These are phyloP conservation scores for Termitomyces sp. DNA, from an alignment of 768 basidiomycete genomes.

Conservation along the genomic window DNA sequence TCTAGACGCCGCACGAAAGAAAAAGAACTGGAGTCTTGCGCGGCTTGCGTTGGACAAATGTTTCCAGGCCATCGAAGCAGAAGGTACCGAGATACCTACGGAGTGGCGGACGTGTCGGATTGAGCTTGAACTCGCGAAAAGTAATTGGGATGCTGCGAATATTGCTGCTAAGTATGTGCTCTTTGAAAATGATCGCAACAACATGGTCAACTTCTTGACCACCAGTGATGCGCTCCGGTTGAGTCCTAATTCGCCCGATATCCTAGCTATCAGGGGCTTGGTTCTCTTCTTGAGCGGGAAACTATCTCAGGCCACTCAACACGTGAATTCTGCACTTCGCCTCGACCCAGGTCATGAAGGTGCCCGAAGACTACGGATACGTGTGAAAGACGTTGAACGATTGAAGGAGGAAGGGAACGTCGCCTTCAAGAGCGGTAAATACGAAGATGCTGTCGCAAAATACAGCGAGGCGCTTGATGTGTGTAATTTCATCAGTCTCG, in stretches of 20 bases:
- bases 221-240: conserved; percentile 71
- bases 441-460: conserved; percentile 60
- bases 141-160: conserved; percentile 72
- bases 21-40: conserved; percentile 75
- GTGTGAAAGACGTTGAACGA: conserved; percentile 79
- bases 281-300: conserved; percentile 74
- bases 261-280: conserved; percentile 72
- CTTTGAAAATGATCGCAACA: background rate
- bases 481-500: conserved; percentile 15
- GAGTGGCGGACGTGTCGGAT: conserved; percentile 83
- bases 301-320: conserved; percentile 68
- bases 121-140: conserved; percentile 71
- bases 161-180: conserved; percentile 67
- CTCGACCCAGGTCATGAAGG: conserved; percentile 74
- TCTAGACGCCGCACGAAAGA: conserved; percentile 51
- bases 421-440: conserved; percentile 61
- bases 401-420: conserved; percentile 84
- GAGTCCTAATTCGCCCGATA: conserved; percentile 74
- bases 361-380: conserved; percentile 69
- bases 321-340: conserved; percentile 67
- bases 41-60: conserved; percentile 80
- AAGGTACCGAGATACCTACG: conserved; percentile 69
- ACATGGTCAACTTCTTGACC: background rate
- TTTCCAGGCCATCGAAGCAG: conserved; percentile 66
- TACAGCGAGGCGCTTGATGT: conserved; percentile 76